Evolutionary conservation across 495 filamentous ascomycete species (phyloP), one percentile per base, ranked within the genome.

Genomic region (Letharia columbiana): DNA sequence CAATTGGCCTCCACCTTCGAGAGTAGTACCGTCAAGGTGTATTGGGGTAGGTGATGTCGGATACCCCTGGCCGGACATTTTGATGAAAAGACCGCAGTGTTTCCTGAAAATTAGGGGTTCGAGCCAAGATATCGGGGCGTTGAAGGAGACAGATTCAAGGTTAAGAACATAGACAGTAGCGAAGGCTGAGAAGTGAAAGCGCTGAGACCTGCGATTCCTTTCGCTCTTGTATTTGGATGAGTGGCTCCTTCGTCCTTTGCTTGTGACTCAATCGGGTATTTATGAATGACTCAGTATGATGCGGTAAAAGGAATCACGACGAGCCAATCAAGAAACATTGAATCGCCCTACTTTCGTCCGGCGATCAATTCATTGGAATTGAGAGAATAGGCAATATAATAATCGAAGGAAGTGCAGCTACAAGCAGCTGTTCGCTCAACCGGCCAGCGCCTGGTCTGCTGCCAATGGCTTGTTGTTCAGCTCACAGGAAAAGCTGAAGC

Each of bases 1-100:
- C 1, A 96, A 78, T 73, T 96, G 91, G 12, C 91, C 91, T 41
- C 91, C 91, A 47, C 91, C 91, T 77, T 95, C 91, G 17, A 92
- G 89, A 1, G 84, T 89, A 56, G 82, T 75, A 44, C 89, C 90
- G 68, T 91, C 87, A 10, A 92, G 74, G 58, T 71, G 71, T 54
- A 84, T 62, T 31, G 68, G 58, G 49, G 23, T 7, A 60, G n/a
- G 4, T 23, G 35, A 42, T 15, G 15, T 56, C 8, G n/a, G 45
- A 39, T 5, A 37, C 47, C 41, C 33, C 31, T 23, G 56, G 47
- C 39, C 13, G 15, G 44, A 60, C 63, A 65, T 60, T 31, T 13
- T 59, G 52, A 13, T 42, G 41, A 18, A 12, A 56, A 57, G 33
- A 37, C 31, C 7, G 54, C 7, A 37, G 31, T n/a, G 8, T 18